Evolutionary conservation across 1,139 yeast species (phyloP), one percentile per base, ranked within the genome.

Genomic region (Scheffersomyces insectosa): DNA sequence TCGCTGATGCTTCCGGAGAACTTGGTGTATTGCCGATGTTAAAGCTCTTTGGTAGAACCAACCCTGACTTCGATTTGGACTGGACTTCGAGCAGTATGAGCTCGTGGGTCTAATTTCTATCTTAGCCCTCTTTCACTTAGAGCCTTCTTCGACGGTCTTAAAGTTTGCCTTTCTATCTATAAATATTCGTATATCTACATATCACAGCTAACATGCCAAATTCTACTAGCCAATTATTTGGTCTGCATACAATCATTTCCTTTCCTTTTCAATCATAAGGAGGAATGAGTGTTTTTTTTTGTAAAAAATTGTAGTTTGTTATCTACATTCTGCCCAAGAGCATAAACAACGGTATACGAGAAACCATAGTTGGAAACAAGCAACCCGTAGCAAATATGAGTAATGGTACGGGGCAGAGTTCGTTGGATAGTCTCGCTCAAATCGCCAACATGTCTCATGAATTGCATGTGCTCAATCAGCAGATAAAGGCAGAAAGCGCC

Each of bases 371-470:
- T 32, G 16, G 34, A 13, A 11, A 10, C 10, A 13, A n/a, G 15
- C 23, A 3, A 11, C 13, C 16, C 16, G 5, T 16, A 32, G 13
- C 34, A 20, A 35, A 13, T 25, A 47, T 47, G 50, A 45, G 45
- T 40, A 47, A 45, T 47, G 50, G 50, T 30, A 44, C 28, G n/a
- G 49, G 32, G 33, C 49, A 34, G 38, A 49, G 45, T 44, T 65
- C 74, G 28, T 59, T 74, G 33, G 75, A 73, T 45, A 69, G 60
- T 46, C 60, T 74, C 51, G 78, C 75, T 2, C 77, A 70, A 49
- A 70, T 72, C 9, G 79, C 79, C 43, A 70, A 71, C 50, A 72
- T 72, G 66, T 66, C 77, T 11, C 75, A 67, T 37, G 77, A 70
- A 51, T 62, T 71, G 30, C 71, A 60, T 40, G 58, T 59, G 30